phyloP scores from a whole-genome alignment of 164 flowering plant species.

The Paratinospora sagittata region DNA sequence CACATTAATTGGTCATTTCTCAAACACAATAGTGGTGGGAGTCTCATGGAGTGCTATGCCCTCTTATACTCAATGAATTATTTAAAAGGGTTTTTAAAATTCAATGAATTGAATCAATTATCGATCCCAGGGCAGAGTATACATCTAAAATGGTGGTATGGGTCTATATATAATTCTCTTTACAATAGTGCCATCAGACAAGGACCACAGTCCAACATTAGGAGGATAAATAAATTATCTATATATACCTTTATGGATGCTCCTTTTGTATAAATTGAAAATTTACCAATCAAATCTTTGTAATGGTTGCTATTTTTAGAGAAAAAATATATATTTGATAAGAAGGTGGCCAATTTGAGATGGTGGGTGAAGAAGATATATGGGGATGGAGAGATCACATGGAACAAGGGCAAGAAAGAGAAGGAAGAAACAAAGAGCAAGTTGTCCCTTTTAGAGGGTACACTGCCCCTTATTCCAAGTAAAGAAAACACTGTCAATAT shows the following conservation, averaged over 20 bases:
- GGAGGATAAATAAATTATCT: too few relatives aligned
- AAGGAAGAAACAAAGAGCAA: neutral
- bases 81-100: neutral
- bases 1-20: too few relatives aligned
- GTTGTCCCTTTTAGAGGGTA: slow-evolving; percentile 9
- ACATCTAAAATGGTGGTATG: neutral
- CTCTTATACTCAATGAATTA: too few relatives aligned
- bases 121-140: neutral
- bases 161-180: neutral
- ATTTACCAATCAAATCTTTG: too few relatives aligned
- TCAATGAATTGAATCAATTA: neutral
- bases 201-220: neutral
- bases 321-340: too few relatives aligned
- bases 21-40: neutral
- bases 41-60: too few relatives aligned
- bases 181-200: too few relatives aligned
- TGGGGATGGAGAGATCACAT: neutral
- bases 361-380: neutral
- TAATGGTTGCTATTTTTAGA: too few relatives aligned
- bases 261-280: too few relatives aligned
- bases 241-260: too few relatives aligned
- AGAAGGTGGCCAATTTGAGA: neutral
- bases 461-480: slow-evolving; percentile 3
- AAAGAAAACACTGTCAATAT: slow-evolving; percentile 7
- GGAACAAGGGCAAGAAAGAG: neutral